phyloP scores from a whole-genome alignment of 345 rosid species.

The Citrus australasica region DNA sequence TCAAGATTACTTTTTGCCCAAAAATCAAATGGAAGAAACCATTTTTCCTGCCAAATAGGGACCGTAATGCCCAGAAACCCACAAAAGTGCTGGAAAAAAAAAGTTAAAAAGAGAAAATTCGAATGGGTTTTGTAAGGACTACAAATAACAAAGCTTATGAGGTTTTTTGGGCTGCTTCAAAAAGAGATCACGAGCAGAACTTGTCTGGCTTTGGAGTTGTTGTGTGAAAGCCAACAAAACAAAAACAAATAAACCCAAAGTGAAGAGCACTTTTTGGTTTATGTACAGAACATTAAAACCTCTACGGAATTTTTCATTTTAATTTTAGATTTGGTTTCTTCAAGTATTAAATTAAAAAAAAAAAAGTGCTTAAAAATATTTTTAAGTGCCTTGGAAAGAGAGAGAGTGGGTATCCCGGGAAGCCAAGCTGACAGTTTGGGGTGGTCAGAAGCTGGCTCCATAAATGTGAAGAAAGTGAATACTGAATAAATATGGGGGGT shows the following conservation, averaged over 20 bases:
- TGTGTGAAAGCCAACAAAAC: slow-evolving; percentile 33
- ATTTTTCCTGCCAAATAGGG: neutral
- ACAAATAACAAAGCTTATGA: neutral
- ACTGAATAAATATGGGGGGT: slow-evolving; percentile 7
- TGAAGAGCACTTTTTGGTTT: slow-evolving; percentile 34
- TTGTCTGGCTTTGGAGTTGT: slow-evolving; percentile 27
- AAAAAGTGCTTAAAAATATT: neutral
- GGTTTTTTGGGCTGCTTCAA: neutral
- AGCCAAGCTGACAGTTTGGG: slow-evolving; percentile 18
- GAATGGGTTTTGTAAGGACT: slow-evolving; percentile 9
- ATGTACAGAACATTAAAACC: slow-evolving; percentile 18
- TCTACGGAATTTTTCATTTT: neutral
- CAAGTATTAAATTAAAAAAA: neutral
- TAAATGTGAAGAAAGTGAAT: slow-evolving; percentile 30
- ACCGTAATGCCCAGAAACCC: slow-evolving; percentile 16
- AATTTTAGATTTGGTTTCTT: neutral
- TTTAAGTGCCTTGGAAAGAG: neutral
- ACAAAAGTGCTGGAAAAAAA: slow-evolving; percentile 2
- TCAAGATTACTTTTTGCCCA: neutral
- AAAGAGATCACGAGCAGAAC: slow-evolving; percentile 21
- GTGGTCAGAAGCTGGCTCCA: slow-evolving; percentile 26
- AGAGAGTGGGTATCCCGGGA: slow-evolving; percentile 9
- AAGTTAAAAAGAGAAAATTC: neutral
- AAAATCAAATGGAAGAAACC: slow-evolving; percentile 6
- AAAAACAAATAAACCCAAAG: slow-evolving; percentile 31